Percentiles rank a stretch among this genome's conserved stretches.
phyloP scores from a whole-genome alignment of 192 early-diverging fungal species.

The Neocallimastix lanati region DNA sequence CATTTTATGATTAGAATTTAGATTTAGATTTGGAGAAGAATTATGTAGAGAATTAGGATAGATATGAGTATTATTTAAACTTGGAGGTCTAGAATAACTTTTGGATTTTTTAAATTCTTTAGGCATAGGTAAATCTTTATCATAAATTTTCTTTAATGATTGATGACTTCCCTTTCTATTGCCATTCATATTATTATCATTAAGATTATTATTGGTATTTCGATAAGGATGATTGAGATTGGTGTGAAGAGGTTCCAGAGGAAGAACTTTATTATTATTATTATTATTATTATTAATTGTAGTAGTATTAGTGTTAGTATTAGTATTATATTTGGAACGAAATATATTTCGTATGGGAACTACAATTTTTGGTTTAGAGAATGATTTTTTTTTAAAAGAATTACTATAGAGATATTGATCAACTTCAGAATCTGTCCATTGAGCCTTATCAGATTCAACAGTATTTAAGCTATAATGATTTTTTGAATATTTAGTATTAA shows the following conservation, averaged over 20 bases:
- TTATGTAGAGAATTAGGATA: no score
- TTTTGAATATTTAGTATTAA: background rate
- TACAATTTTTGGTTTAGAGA: background rate
- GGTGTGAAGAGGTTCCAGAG: no score
- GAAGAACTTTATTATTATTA: no score
- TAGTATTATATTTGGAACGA: no score
- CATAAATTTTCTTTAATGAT: background rate
- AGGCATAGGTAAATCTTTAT: background rate
- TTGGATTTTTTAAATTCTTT: background rate
- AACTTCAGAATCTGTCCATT: background rate
- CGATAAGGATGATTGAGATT: no score
- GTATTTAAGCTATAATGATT: background rate
- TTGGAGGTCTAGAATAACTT: background rate
- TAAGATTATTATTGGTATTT: no score
- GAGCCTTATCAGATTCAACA: background rate
- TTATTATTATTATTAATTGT: no score
- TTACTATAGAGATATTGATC: background rate
- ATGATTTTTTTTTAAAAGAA: background rate
- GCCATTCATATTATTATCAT: no score
- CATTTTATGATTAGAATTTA: background rate
- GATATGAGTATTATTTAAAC: background rate
- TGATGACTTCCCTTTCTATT: background rate
- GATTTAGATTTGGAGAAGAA: background rate
- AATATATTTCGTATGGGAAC: background rate
- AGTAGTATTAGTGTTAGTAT: no score